A percentile compares a stretch with the other conserved stretches of the same genome.
These are phyloP conservation scores for Sugiyamaella castrensis DNA, from an alignment of 1,139 yeast species.

Conservation along the genomic window DNA sequence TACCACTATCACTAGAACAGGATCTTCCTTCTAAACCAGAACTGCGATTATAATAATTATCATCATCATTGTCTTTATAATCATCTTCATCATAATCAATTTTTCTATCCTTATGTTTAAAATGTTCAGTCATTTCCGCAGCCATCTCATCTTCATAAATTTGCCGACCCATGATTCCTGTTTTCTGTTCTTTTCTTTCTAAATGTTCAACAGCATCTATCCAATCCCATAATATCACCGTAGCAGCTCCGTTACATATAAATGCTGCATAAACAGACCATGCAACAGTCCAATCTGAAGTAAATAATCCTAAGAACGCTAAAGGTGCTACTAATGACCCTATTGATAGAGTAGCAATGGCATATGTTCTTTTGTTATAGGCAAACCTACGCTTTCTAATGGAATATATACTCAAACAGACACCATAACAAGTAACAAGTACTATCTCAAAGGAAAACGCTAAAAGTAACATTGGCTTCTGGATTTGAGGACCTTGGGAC, in stretches of 20 bases:
- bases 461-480: slow-evolving; percentile 45
- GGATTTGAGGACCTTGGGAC: background rate
- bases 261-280: slow-evolving; percentile 73
- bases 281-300: slow-evolving; percentile 67
- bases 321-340: slow-evolving; percentile 63
- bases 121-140: slow-evolving; percentile 8
- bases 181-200: slow-evolving; percentile 65
- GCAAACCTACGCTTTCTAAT: slow-evolving; percentile 56
- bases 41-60: background rate
- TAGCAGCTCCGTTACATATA: slow-evolving; percentile 44
- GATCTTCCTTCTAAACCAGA: background rate
- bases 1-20: background rate
- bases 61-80: background rate
- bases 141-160: slow-evolving; percentile 21
- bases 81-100: background rate
- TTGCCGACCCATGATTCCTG: slow-evolving; percentile 71
- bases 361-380: slow-evolving; percentile 47
- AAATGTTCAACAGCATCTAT: slow-evolving; percentile 63
- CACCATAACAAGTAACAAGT: slow-evolving; percentile 67
- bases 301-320: slow-evolving; percentile 67
- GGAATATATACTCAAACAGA: slow-evolving; percentile 59
- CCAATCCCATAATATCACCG: slow-evolving; percentile 92
- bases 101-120: background rate
- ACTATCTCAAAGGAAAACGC: slow-evolving; percentile 74
- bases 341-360: slow-evolving; percentile 58